phyloP scores from a whole-genome alignment of 2,329 filamentous ascomycete genomes.

The Neopestalotiopsis sp. region DNA sequence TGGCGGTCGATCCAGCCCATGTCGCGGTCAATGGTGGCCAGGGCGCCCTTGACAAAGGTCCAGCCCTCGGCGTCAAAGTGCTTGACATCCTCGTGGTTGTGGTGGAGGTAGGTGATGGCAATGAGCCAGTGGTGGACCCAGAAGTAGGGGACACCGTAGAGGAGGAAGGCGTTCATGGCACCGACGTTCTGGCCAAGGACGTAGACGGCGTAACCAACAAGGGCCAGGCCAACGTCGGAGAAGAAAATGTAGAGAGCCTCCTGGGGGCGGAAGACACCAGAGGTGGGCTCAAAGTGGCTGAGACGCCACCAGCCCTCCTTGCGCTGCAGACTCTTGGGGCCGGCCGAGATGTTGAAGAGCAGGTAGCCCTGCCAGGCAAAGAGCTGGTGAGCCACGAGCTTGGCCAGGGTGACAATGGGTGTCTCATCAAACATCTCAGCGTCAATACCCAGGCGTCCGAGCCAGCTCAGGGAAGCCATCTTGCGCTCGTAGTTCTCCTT shows the following conservation, averaged over 20 bases:
- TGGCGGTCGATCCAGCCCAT: constrained; percentile 70
- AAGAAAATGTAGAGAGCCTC: constrained; percentile 63
- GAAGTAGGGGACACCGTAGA: constrained; percentile 70
- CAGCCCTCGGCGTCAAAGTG: constrained; percentile 65
- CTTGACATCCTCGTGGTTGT: constrained; percentile 64
- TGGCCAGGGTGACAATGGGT: constrained; percentile 59
- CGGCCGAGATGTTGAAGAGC: constrained; percentile 61
- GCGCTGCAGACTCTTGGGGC: constrained; percentile 51
- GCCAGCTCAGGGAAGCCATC: constrained; percentile 39
- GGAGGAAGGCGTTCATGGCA: constrained; percentile 58
- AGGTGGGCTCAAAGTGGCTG: constrained; percentile 67
- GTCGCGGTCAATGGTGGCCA: constrained; percentile 68
- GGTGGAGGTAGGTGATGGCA: constrained; percentile 77
- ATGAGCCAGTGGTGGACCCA: constrained; percentile 78
- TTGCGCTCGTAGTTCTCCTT: constrained; percentile 41
- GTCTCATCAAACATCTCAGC: constrained; percentile 67
- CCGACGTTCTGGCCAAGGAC: constrained; percentile 59
- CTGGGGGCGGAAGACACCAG: constrained; percentile 63
- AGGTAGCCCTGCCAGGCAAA: constrained; percentile 71
- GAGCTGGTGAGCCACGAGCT: constrained; percentile 66
- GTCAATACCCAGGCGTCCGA: constrained; percentile 40
- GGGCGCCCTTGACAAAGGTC: constrained; percentile 67
- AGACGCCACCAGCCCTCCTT: constrained; percentile 47
- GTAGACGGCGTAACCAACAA: constrained; percentile 58
- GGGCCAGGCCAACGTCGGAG: constrained; percentile 64